A percentile compares a stretch with the other conserved stretches of the same genome.
Evolutionary conservation across 192 early-diverging fungal genomes (phyloP).

Genomic region (Umbelopsis vinacea): DNA sequence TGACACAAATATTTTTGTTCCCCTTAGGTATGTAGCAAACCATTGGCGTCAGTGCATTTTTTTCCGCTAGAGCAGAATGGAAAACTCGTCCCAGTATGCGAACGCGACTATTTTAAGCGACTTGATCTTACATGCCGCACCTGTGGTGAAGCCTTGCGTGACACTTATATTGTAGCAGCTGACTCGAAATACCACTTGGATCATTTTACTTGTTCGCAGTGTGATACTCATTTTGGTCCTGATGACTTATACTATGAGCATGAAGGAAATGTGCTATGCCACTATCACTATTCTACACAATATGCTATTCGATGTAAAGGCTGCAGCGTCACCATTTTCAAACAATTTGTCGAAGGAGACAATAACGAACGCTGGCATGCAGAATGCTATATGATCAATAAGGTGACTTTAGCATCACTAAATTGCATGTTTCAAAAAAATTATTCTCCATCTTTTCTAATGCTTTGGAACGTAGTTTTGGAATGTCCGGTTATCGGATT

Average conservation of each 20-base stretch:
- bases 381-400: constrained; percentile 92
- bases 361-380: constrained; percentile 84
- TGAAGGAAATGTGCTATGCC: constrained; percentile 78
- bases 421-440: constrained; percentile 36
- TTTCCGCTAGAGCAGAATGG: constrained; percentile 51
- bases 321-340: constrained; percentile 79
- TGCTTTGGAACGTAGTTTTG: not conserved
- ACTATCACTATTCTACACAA: constrained; percentile 78
- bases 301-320: constrained; percentile 78
- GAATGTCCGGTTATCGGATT: constrained; percentile 10
- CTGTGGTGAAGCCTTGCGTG: constrained; percentile 76
- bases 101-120: constrained; percentile 70
- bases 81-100: constrained; percentile 52
- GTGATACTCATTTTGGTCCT: constrained; percentile 73
- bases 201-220: constrained; percentile 83
- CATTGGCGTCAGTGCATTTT: constrained; percentile 69
- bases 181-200: constrained; percentile 84
- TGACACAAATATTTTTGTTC: constrained; percentile 9
- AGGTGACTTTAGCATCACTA: constrained; percentile 40
- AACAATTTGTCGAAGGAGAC: constrained; percentile 79
- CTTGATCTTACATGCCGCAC: constrained; percentile 67
- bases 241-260: constrained; percentile 85
- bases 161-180: constrained; percentile 75
- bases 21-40: constrained; percentile 53
- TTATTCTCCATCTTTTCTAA: not conserved